phyloP scores from a whole-genome alignment of 208 protist genomes.

The Leishmania lainsoni region DNA sequence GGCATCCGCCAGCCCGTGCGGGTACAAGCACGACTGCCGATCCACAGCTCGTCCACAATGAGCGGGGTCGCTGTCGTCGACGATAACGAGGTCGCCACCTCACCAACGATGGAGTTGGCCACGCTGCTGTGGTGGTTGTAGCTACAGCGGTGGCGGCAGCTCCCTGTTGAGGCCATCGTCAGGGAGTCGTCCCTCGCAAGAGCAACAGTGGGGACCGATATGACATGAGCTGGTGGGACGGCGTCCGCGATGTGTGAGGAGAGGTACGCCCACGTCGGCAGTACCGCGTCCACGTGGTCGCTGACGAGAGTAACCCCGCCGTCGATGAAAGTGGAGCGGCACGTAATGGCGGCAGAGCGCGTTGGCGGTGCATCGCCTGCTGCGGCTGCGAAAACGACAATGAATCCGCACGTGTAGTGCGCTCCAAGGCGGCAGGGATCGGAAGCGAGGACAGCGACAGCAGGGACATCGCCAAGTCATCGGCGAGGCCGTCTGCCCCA shows the following conservation, averaged over 20 bases:
- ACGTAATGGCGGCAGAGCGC: constrained; percentile 1
- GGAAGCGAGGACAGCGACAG: constrained; percentile 1
- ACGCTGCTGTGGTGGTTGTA: constrained; percentile 15
- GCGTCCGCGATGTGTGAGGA: constrained; percentile 25
- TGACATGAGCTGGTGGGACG: background rate
- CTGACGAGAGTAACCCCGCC: constrained; percentile 24
- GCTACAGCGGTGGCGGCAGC: no score
- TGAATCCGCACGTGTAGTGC: background rate
- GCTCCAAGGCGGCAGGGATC: background rate
- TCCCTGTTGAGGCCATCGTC: background rate
- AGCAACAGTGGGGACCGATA: background rate
- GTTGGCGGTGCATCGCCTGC: background rate
- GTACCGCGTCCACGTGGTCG: constrained; percentile 30
- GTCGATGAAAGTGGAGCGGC: background rate
- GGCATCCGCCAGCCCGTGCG: constrained; percentile 27
- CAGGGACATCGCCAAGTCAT: background rate
- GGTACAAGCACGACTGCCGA: constrained; percentile 25
- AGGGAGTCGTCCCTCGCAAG: background rate
- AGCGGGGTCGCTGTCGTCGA: background rate
- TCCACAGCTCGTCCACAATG: constrained; percentile 8
- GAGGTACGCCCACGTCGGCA: constrained; percentile 33
- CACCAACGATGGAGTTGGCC: constrained; percentile 9
- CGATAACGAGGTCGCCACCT: background rate
- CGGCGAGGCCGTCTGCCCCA: background rate
- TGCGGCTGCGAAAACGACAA: background rate